Base-by-base conservation (phyloP, 495 filamentous ascomycete genomes). In the Penicillium bovifimosum region DNA sequence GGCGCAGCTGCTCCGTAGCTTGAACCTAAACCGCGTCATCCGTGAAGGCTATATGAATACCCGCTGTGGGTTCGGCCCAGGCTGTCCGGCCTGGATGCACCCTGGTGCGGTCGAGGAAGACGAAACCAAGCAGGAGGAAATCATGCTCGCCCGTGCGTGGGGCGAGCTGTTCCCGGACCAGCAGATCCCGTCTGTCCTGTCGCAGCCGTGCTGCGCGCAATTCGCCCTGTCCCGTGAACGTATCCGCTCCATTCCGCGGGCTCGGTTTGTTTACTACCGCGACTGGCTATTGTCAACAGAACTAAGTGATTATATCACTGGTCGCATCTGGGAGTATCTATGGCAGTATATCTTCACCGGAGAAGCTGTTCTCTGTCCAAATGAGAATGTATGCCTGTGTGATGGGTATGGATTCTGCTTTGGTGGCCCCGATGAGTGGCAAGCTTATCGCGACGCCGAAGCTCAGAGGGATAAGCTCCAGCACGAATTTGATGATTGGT, bases 391-490 rank as follows among this genome's bases (percentile, higher is more conserved):
- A 0, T 92, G 88, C 65, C 86, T 88, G 47, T 92, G 88, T 62
- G 84, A 88, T 52, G 85, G 81, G 14, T 92, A 83, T 44, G 87
- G 87, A 0, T 71, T 84, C n/a, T 92, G 88, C 59, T 92, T 91
- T 57, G 87, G 82, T 5, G 77, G 79, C 1, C 73, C 79, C 16
- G 66, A 73, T 0, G 64, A 77, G 48, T 87, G 76, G 38, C 60
- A 76, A 8, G 58, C 61, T 0, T 88, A 73, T 52, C 65, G 75
- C 13, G 66, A 70, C 26, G 44, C 75, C 31, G 64, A 72, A 31
- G 56, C 65, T 6, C 55, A 73, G 51, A 71, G 71, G 41, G 41
- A 69, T 4, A 58, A 76, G 17, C 56, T 78, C 16, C 69, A 81
- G 41, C 54, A 75, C 13, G 75, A 80, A 38, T 40, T 86, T 41